Percentiles rank a stretch among this genome's conserved stretches.
Evolutionary conservation across 768 basidiomycete genomes (phyloP).

Genomic region (Rossbeevera mucosa): DNA sequence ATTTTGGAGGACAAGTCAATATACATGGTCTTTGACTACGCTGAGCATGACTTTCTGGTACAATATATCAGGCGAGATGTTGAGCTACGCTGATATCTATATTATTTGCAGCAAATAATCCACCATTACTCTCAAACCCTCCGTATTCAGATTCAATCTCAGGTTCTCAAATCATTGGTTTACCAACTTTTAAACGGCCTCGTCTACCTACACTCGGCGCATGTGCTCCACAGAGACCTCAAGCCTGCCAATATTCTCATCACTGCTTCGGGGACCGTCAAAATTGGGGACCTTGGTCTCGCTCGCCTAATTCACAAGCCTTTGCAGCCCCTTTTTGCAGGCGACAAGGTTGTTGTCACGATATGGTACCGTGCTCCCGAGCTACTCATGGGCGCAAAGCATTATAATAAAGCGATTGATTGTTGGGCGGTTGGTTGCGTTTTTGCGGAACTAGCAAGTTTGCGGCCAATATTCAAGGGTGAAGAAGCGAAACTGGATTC

Average conservation of each 20-base stretch:
- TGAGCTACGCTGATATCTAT: neutral
- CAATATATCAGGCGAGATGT: neutral
- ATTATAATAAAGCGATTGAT: slow-evolving; percentile 96
- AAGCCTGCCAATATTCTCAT: slow-evolving; percentile 99
- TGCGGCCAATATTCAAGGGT: slow-evolving; percentile 97
- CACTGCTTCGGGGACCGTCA: slow-evolving; percentile 81
- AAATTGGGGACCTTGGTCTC: slow-evolving; percentile 97
- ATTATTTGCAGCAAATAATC: slow-evolving; percentile 79
- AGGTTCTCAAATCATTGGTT: slow-evolving; percentile 87
- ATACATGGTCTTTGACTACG: slow-evolving; percentile 99
- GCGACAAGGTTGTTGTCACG: slow-evolving; percentile 98
- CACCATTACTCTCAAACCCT: slow-evolving; percentile 94
- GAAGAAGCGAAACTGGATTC: slow-evolving; percentile 97
- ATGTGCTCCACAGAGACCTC: slow-evolving; percentile 94
- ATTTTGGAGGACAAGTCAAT: slow-evolving; percentile 98
- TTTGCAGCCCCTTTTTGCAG: slow-evolving; percentile 83
- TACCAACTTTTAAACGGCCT: slow-evolving; percentile 95
- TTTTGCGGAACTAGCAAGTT: slow-evolving; percentile 88
- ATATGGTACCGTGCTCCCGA: slow-evolving; percentile 99
- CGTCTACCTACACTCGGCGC: slow-evolving; percentile 89
- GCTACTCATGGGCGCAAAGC: slow-evolving; percentile 91
- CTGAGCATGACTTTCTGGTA: slow-evolving; percentile 96
- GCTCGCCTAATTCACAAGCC: slow-evolving; percentile 90
- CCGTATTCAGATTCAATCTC: slow-evolving; percentile 64
- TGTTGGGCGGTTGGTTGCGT: slow-evolving; percentile 99